phyloP scores from a whole-genome alignment of 2,329 filamentous ascomycete genomes.

The Ascochyta clinopodiicola region DNA sequence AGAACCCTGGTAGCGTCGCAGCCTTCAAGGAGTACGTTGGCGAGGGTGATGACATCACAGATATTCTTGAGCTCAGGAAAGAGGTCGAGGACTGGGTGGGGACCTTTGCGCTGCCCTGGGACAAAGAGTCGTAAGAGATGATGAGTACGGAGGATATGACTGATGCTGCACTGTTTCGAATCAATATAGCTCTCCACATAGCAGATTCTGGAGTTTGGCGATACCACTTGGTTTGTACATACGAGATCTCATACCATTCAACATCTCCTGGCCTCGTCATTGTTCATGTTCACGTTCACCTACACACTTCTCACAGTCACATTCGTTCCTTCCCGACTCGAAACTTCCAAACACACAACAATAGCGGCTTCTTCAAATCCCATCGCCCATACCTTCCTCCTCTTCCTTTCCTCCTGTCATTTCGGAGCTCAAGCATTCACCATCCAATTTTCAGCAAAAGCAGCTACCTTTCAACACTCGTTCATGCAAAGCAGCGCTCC shows the following conservation, averaged over 20 bases:
- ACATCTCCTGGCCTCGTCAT: conserved; percentile 10
- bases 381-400: background rate
- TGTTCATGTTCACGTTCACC: conserved; percentile 7
- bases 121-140: conserved; percentile 31
- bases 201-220: conserved; percentile 26
- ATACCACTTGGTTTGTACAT: conserved; percentile 24
- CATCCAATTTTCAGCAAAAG: background rate
- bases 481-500: background rate
- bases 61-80: conserved; percentile 49
- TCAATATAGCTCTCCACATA: conserved; percentile 18
- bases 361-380: background rate
- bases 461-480: background rate
- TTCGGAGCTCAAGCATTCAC: background rate
- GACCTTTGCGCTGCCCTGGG: conserved; percentile 51
- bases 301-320: conserved; percentile 1
- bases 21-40: conserved; percentile 52
- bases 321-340: background rate
- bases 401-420: background rate
- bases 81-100: conserved; percentile 53
- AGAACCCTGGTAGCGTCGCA: conserved; percentile 49
- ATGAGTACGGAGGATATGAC: conserved; percentile 5
- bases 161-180: conserved; percentile 5
- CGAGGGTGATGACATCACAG: conserved; percentile 50
- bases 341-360: background rate
- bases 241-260: conserved; percentile 15